Base-by-base conservation (phyloP, 106 monocot species). In the Xerophyta viscosa region DNA sequence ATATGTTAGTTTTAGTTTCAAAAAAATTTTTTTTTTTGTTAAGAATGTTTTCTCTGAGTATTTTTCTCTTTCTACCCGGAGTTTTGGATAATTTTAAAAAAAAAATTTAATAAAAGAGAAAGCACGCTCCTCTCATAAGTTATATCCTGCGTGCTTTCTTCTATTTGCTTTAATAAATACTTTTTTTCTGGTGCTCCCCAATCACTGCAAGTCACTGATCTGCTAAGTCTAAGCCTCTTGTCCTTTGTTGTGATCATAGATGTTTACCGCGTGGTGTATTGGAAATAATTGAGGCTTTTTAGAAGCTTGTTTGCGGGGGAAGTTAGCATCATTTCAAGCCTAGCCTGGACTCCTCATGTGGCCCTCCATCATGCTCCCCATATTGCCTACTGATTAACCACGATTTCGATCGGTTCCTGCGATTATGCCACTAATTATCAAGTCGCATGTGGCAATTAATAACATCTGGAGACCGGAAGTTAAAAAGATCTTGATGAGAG, bases 201-300 rank as follows among this genome's bases (percentile, higher is more conserved):
- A 44, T 41, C 12, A 44, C 33, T 4, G 25, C 4, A 3, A 22
- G 24, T 58, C 42, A 58, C 58, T 58, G 58, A 22, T 6, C 42
- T 58, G 58, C 58, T 24, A 58, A 41, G 58, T 58, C 58, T 41
- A 58, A 58, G 56, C 7, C 18, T 13, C 52, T 30, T 26, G 24
- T 6, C 10, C 13, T 21, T 20, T 21, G 19, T 20, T n/a, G 18
- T 29, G 41, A 37, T 23, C 42, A 41, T 37, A 41, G 24, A 26
- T 31, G 26, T 1, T 2, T 41, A 29, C 24, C 20, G 58, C 58
- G n/a, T 27, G 41, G 20, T 14, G 23, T 20, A 43, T 43, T 25
- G 36, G 58, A 36, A 39, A 27, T 24, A 37, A 22, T 26, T 27
- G 23, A 15, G 15, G 22, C 26, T 42, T 10, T 24, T 56, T n/a